Base-by-base conservation (phyloP, 805 yeast genomes). In the Saccharomycopsis fodiens region DNA sequence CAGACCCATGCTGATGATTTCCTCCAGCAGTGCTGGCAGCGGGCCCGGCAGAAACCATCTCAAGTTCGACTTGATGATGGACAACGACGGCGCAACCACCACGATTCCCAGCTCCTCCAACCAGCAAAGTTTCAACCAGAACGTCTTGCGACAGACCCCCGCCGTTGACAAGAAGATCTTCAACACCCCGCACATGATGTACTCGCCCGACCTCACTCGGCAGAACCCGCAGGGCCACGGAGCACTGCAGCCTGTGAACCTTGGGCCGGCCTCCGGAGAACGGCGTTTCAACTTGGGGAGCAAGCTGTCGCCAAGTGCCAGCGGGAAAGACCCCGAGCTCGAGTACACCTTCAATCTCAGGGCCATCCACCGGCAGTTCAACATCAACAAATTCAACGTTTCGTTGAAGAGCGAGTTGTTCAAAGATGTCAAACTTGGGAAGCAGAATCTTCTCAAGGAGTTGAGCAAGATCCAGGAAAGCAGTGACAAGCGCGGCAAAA, bases 381-480 rank as follows among this genome's bases (percentile, higher is more conserved):
- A 47, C 35, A 29, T 48, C 10, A 51, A 51, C 40, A 48, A 45
- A 19, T 51, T 51, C 31, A 51, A 51, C 32, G 42, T 51, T 8
- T 48, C 50, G 3, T 35, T 48, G 22, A 51, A 51, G 20, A 40
- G 43, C 17, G 54, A 51, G 16, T 39, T 51, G 15, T 37, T 47
- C 12, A 44, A 51, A 36, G 52, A 51, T 37, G 42, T 51, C 21
- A 51, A 51, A 38, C 16, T 32, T 16, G 46, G 49, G 8, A 51
- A 51, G 37, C 30, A 15, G 10, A 36, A 16, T 7, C 17, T 51
- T 10, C 20, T 41, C n/a, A 41, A 40, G 19, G 36, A 44, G 17
- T 48, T 47, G 35, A 46, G 45, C 4, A 38, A 39, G 30, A 35
- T 50, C 12, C 32, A 45, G 8, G 52, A 50, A 23, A 31, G 12